Base-by-base conservation (phyloP, 371 early-diverging fungal species). In the Rhizopus arrhizus region DNA sequence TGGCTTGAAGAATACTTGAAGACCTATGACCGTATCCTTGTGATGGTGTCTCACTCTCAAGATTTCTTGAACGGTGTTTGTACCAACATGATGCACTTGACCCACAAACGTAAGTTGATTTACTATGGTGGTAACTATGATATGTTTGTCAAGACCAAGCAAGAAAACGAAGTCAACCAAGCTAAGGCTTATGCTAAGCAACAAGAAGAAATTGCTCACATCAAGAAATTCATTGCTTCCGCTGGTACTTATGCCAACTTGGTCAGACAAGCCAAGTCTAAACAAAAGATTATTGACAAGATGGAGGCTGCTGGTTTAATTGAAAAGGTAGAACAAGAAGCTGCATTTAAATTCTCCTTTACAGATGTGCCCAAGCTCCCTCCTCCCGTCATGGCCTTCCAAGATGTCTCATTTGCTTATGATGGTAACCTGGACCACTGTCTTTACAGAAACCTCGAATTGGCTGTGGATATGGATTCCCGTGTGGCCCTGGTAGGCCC, bases 51-150 rank as follows among this genome's bases (percentile, higher is more conserved):
- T 55, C 99, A 99, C 87, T 99, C 99, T 57, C 97, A 95, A 78
- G 97, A 97, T 83, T 99, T 99, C 87, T 80, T 99, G 74, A 98
- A 99, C 82, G 91, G 85, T 74, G 96, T 96, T 52, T 96, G 96
- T 83, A 95, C 95, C 72, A 91, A 96, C 87, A 97, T 94, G 69
- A 91, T 97, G 78, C 77, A 85, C 78, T 79, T 98, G 72, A 92
- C 74, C 56, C 93, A 85, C 75, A 91, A 95, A 84, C 88, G 92
- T 74, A 88, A 95, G 80, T 82, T 99, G 41, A 72, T 77, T 62
- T 94, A 96, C 89, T 98, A 95, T 80, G 87, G 92, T 83, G 99
- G 99, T 83, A 98, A 98, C 89, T 99, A 95, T 78, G 97, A 97
- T 78, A 89, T 83, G 48, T 99, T 92, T 76, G 88, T 96, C 74